A percentile compares a stretch with the other conserved stretches of the same genome.
Evolutionary conservation across 768 basidiomycete species (phyloP).

Genomic region (Leccinum disarticulatum): DNA sequence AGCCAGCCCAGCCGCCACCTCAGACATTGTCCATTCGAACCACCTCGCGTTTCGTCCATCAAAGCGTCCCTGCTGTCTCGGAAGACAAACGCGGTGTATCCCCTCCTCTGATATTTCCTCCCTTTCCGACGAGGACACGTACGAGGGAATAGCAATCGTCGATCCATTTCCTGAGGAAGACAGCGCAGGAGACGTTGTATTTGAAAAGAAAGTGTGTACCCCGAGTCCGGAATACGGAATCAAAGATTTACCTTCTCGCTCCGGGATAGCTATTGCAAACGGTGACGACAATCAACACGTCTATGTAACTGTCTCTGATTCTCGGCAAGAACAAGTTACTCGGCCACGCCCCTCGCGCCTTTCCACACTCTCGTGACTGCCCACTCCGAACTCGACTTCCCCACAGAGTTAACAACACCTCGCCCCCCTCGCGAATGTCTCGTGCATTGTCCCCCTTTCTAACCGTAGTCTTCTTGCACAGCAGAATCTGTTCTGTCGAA

Average conservation of each 20-base stretch:
- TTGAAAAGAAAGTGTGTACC: conserved; percentile 4
- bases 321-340: conserved; percentile 5
- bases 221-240: conserved; percentile 43
- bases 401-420: background rate
- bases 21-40: conserved; percentile 20
- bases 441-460: too few species aligned
- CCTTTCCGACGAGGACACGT: too few species aligned
- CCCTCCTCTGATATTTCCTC: too few species aligned
- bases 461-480: too few species aligned
- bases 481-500: conserved; percentile 20
- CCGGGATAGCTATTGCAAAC: conserved; percentile 27
- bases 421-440: too few species aligned
- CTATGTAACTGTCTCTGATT: background rate
- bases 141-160: too few species aligned
- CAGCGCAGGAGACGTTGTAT: conserved; percentile 4
- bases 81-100: conserved; percentile 1
- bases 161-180: conserved; percentile 1
- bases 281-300: conserved; percentile 9
- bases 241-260: conserved; percentile 39
- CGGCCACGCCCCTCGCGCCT: conserved; percentile 16
- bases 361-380: conserved; percentile 25
- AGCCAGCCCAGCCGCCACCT: background rate
- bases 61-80: conserved; percentile 19
- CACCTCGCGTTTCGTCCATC: conserved; percentile 13
- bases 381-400: conserved; percentile 4